Base-by-base conservation (phyloP, 148 eudicot species). In the Amaranthus cruentus region DNA sequence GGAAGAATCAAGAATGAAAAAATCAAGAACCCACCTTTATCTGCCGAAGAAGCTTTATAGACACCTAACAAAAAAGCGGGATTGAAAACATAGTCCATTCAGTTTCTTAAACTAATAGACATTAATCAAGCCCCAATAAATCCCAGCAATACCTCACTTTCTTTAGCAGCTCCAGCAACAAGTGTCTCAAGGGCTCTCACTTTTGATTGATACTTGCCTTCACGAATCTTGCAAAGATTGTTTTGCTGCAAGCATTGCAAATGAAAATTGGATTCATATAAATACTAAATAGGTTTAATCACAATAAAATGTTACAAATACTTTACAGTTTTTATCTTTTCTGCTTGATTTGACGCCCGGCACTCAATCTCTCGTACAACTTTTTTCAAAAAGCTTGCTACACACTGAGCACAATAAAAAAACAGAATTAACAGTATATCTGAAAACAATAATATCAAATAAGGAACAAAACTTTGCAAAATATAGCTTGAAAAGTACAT, bases 291-390 rank as follows among this genome's bases (percentile, higher is more conserved):
- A 64, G 21, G 53, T 50, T 13, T 61, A 47, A 48, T 14, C 71
- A n/a, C 14, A 58, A 12, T 4, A 13, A 62, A 28, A 62, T n/a
- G 70, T 58, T 66, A 69, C 44, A 69, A 61, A 68, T 46, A 54
- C n/a, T 55, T 76, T 88, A 90, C 99, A 83, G 75, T 90, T 78
- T 74, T 86, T 71, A 87, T 77, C 73, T 74, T 85, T 69, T 87
- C 90, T 64, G 86, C 89, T 81, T 90, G 96, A 71, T 80, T 80
- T 48, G 92, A 88, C 72, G 82, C 72, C 70, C 97, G 94, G 38
- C 78, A 88, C 83, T 96, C 91, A 79, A 90, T 90, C 85, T 92
- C 97, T 74, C 86, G 94, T 46, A 96, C 86, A 58, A 90, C 89
- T 72, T 80, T 80, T 80, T 84, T 92, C 79, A 96, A 78, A 70